Evolutionary conservation across 345 rosid species (phyloP).

Genomic region (thale cress (Arabidopsis thaliana)): DNA sequence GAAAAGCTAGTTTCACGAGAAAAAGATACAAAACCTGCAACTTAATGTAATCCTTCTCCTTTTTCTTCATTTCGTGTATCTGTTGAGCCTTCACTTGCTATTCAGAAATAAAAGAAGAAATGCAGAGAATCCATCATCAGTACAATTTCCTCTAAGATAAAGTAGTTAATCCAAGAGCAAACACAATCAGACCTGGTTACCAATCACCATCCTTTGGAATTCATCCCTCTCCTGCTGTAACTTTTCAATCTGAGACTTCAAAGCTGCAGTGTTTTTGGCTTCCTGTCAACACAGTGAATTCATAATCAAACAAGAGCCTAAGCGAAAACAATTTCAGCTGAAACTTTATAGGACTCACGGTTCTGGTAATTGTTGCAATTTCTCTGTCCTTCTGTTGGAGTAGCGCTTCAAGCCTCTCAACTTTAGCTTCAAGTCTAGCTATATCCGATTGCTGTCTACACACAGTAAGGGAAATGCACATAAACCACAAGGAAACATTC

Average conservation of each 20-base stretch:
- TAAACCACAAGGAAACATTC: neutral
- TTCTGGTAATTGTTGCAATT: conserved; percentile 91
- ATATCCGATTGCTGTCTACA: conserved; percentile 79
- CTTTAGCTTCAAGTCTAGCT: conserved; percentile 90
- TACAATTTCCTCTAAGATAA: neutral
- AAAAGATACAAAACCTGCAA: conserved; percentile 67
- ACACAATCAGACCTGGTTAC: conserved; percentile 80
- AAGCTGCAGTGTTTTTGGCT: conserved; percentile 88
- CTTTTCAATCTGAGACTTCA: conserved; percentile 89
- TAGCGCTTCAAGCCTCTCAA: conserved; percentile 88
- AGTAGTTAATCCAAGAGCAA: neutral
- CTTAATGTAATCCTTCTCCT: conserved; percentile 94
- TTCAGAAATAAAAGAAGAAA: conserved; percentile 39
- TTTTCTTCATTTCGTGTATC: conserved; percentile 97
- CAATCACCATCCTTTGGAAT: conserved; percentile 97
- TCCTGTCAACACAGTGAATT: conserved; percentile 56
- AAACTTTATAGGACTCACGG: conserved; percentile 55
- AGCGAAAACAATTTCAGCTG: conserved; percentile 1
- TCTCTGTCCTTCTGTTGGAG: conserved; percentile 91
- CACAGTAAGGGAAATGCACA: conserved; percentile 6
- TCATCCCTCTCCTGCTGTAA: conserved; percentile 96
- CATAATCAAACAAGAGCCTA: conserved; percentile 21
- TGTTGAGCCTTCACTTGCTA: conserved; percentile 99
- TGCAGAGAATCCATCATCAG: conserved; percentile 34
- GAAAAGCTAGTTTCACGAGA: neutral